Conservation (phyloP, 768 basidiomycete species). For the Phylloporus sp. region DNA sequence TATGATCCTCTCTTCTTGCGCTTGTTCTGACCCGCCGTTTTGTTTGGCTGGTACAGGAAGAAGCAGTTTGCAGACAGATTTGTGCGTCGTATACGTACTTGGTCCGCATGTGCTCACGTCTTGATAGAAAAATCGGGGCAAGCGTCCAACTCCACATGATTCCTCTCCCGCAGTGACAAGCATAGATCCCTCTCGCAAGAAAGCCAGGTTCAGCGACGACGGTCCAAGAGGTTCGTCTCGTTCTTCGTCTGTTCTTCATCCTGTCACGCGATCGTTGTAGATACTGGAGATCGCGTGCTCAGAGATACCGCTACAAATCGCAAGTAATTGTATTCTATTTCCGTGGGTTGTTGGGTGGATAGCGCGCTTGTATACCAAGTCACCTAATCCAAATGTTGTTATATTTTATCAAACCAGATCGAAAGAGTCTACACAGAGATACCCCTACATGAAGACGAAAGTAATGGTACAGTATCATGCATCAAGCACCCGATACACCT, state of each 20-base stretch:
- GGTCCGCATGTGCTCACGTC: not conserved
- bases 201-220: no score
- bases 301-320: not conserved
- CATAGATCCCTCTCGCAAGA: constrained; percentile 36
- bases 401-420: not conserved
- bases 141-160: constrained; percentile 46
- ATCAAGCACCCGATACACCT: constrained; percentile 42
- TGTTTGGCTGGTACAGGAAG: constrained; percentile 41
- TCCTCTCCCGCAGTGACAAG: constrained; percentile 29
- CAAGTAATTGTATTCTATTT: not conserved
- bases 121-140: constrained; percentile 55
- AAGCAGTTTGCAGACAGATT: constrained; percentile 58
- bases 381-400: not conserved
- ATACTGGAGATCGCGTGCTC: not conserved
- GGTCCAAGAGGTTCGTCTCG: constrained; percentile 33
- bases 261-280: not conserved
- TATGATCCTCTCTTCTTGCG: not conserved
- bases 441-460: not conserved
- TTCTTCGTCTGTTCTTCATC: not conserved
- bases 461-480: constrained; percentile 23
- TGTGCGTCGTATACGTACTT: constrained; percentile 36
- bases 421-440: not conserved
- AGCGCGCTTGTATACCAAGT: not conserved
- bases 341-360: not conserved
- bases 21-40: not conserved